Evolutionary conservation across 306 rosid species (phyloP).

Genomic region (Gastrolobium bilobum): DNA sequence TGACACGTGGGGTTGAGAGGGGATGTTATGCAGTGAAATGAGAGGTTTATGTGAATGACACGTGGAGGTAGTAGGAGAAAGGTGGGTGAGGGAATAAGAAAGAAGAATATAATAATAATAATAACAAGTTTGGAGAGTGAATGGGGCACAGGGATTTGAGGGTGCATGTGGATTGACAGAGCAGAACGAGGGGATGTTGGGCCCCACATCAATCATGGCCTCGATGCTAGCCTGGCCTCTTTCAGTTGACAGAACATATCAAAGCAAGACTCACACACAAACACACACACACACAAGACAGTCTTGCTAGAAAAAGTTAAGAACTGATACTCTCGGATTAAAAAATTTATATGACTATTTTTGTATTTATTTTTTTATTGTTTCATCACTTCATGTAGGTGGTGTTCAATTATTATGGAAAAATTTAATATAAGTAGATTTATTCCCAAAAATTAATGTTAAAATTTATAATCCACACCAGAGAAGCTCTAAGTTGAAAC

Average conservation of each 20-base stretch:
- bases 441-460: too few relatives aligned
- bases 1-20: conserved; percentile 2
- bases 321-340: too few relatives aligned
- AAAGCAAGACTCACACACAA: background rate
- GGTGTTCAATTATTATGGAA: too few relatives aligned
- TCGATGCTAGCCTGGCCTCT: conserved; percentile 86
- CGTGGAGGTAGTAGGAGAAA: conserved; percentile 40
- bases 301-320: background rate
- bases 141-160: conserved; percentile 54
- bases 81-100: conserved; percentile 32
- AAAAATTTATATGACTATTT: too few relatives aligned
- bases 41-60: background rate
- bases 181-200: conserved; percentile 53
- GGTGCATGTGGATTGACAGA: conserved; percentile 79
- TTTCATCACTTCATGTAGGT: too few relatives aligned
- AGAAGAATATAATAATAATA: conserved; percentile 45
- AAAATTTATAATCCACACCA: too few relatives aligned
- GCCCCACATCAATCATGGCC: conserved; percentile 72
- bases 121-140: conserved; percentile 20
- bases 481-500: too few relatives aligned
- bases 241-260: conserved; percentile 63
- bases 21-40: background rate
- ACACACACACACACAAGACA: background rate
- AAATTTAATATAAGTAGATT: too few relatives aligned
- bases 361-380: too few relatives aligned